Conservation (phyloP, 169 alveolate species). For the Sarcocystis neurona region DNA sequence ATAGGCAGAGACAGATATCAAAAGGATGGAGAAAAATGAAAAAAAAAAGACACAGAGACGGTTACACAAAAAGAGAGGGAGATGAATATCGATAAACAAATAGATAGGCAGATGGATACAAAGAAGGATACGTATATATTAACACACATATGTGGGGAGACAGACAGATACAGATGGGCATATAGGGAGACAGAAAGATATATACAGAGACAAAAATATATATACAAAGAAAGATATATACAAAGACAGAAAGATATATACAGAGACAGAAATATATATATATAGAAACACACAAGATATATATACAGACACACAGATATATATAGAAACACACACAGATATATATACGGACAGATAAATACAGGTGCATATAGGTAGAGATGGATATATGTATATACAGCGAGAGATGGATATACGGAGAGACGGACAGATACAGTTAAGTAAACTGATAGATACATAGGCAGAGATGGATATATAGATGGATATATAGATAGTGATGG, state of each 20-base stretch:
- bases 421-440: too few species aligned
- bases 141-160: background rate
- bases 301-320: too few species aligned
- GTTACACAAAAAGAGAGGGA: background rate
- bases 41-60: background rate
- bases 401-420: too few species aligned
- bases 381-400: too few species aligned
- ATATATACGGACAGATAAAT: too few species aligned
- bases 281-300: background rate
- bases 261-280: background rate
- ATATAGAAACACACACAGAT: background rate
- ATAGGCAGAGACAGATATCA: background rate
- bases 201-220: background rate
- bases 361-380: too few species aligned
- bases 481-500: too few species aligned
- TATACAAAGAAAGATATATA: background rate
- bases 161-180: background rate
- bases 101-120: background rate
- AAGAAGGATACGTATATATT: too few species aligned
- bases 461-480: too few species aligned
- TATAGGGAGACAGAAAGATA: background rate
- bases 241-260: background rate
- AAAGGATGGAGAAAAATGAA: background rate
- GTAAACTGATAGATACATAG: too few species aligned
- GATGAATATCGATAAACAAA: background rate